Evolutionary conservation across 371 early-diverging fungal species (phyloP), one percentile per base, ranked within the genome.

Genomic region (Circinella minor): DNA sequence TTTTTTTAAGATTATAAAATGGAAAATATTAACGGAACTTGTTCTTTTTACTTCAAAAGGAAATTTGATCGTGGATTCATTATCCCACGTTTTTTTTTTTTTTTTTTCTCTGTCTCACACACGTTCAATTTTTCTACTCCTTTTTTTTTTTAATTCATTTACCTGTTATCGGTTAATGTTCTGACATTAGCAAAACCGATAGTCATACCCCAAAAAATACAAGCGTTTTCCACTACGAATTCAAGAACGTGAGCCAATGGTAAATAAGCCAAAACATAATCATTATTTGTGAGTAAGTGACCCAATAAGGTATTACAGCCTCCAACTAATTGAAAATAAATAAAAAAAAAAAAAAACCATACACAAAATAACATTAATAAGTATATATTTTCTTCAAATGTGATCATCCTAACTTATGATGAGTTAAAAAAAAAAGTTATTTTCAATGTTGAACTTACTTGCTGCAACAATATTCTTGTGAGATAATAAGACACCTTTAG

Each of bases 191-290:
- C 99, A 81, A 97, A 99, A n/a, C 97, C 98, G 46, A 99, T 87
- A 13, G 84, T 77, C 34, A 91, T 81, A 66, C 96, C 96, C 79
- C 86, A 88, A 70, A 87, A 91, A 5, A 96, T 72, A 74, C 88
- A 84, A 36, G 90, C 76, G 60, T 88, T 85, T 72, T 96, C 94
- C 51, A 95, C 95, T 34, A 92, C 80, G 78, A 95, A 91, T 71
- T 96, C 96, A 67, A 94, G 85, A 8, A 94, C 93, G 84, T 99
- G 99, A 51, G 98, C 97, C 18, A 97, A 83, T 8, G 99, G 99
- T 63, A 99, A 86, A 79, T 96, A 98, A 15, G 96, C 95, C 65
- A 98, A 85, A 80, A 97, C 84, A 15, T 81, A 77, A 70, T 92
- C 93, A 49, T 81, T 79, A 39, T 77, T 81, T 27, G 75, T 80